Evolutionary conservation across 2,329 filamentous ascomycete species (phyloP).

Genomic region (Sclerotinia borealis): DNA sequence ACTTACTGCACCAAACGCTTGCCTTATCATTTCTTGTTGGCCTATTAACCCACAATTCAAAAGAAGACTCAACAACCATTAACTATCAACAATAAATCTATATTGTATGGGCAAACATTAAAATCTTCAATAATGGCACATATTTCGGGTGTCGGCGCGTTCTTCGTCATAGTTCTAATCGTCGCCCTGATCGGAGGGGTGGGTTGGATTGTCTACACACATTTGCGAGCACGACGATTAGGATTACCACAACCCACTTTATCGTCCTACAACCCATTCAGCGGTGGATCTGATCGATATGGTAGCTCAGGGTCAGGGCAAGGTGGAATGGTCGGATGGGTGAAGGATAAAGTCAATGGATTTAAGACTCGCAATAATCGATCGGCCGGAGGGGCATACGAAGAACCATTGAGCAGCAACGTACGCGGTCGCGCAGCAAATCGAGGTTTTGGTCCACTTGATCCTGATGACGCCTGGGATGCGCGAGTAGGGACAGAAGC

Average conservation of each 20-base stretch:
- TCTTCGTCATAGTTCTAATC: constrained; percentile 67
- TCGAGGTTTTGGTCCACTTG: constrained; percentile 60
- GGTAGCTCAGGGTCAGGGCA: constrained; percentile 41
- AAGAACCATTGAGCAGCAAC: constrained; percentile 43
- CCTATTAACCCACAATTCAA: neutral
- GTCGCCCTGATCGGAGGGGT: constrained; percentile 49
- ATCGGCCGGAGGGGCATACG: constrained; percentile 66
- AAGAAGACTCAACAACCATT: neutral
- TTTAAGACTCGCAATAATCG: constrained; percentile 61
- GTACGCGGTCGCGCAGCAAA: constrained; percentile 38
- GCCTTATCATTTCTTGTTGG: neutral
- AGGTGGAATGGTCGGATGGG: constrained; percentile 65
- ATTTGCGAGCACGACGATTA: constrained; percentile 64
- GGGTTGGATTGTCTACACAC: constrained; percentile 66
- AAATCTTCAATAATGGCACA: constrained; percentile 43
- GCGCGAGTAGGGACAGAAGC: constrained; percentile 69
- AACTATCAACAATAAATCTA: neutral
- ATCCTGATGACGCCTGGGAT: constrained; percentile 85
- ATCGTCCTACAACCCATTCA: constrained; percentile 66
- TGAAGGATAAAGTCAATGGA: constrained; percentile 58
- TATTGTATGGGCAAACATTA: neutral
- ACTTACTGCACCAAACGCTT: neutral
- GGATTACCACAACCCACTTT: constrained; percentile 68
- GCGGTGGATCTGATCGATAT: constrained; percentile 33
- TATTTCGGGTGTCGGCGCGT: constrained; percentile 58